Percentiles rank a stretch among this genome's conserved stretches.
Evolutionary conservation across 768 basidiomycete genomes (phyloP).

Genomic region (Hydnum rufescens): DNA sequence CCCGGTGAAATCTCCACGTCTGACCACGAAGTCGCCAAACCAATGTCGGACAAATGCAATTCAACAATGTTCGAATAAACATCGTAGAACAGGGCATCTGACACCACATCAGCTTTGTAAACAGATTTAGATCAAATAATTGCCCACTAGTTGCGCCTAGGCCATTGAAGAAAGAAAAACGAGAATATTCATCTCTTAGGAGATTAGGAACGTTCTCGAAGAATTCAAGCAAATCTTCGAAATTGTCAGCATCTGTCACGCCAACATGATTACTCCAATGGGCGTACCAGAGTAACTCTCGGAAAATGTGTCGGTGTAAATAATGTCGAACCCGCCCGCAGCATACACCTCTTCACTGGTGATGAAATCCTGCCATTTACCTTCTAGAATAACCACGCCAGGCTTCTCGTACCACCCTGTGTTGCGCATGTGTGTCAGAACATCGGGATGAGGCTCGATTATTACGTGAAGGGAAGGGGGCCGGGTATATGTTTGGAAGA

Average conservation of each 20-base stretch:
- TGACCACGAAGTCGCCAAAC: conserved; percentile 60
- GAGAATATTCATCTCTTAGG: conserved; percentile 48
- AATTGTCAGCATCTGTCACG: conserved; percentile 4
- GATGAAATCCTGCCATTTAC: conserved; percentile 85
- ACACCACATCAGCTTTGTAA: neutral
- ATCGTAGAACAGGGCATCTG: conserved; percentile 78
- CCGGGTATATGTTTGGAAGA: conserved; percentile 47
- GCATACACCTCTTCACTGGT: conserved; percentile 35
- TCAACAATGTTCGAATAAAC: conserved; percentile 75
- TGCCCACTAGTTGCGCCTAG: conserved; percentile 78
- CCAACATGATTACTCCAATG: neutral
- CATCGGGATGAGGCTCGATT: conserved; percentile 86
- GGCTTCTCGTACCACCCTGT: conserved; percentile 58
- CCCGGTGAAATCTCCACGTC: conserved; percentile 50
- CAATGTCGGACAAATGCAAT: conserved; percentile 64
- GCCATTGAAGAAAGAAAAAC: conserved; percentile 93
- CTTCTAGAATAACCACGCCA: conserved; percentile 64
- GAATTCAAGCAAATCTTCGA: conserved; percentile 48
- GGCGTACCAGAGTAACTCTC: conserved; percentile 55
- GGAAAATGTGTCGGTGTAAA: conserved; percentile 89
- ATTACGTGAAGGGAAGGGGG: conserved; percentile 64
- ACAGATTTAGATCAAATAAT: conserved; percentile 5
- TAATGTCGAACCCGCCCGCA: conserved; percentile 61
- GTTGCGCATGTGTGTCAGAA: conserved; percentile 59
- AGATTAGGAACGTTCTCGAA: conserved; percentile 66